A percentile compares a stretch with the other conserved stretches of the same genome.
phyloP scores from a whole-genome alignment of 495 filamentous ascomycete genomes.

The Collariella sp. region DNA sequence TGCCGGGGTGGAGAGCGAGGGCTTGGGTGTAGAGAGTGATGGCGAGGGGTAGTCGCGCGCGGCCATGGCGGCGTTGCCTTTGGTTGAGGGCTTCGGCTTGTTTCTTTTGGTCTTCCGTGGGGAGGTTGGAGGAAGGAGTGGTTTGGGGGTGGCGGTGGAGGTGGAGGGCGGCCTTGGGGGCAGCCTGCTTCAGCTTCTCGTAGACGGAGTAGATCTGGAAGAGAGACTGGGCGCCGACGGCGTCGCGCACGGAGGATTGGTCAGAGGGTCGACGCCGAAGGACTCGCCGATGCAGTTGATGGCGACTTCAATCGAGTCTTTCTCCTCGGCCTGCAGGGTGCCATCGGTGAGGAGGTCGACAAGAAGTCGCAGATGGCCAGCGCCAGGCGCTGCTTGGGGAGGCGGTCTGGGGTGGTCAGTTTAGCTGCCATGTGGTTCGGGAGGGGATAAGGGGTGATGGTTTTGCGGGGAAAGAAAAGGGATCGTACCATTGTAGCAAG shows the following conservation, averaged over 20 bases:
- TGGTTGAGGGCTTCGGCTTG: constrained; percentile 84
- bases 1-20: constrained; percentile 65
- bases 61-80: constrained; percentile 90
- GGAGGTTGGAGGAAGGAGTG: constrained; percentile 7
- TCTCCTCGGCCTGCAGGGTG: constrained; percentile 75
- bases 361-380: constrained; percentile 97
- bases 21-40: constrained; percentile 82
- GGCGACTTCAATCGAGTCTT: constrained; percentile 86
- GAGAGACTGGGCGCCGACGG: constrained; percentile 75
- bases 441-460: neutral
- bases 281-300: constrained; percentile 86
- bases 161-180: constrained; percentile 23
- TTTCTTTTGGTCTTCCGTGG: constrained; percentile 49
- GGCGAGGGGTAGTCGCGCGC: constrained; percentile 76
- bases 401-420: constrained; percentile 16
- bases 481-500: constrained; percentile 4
- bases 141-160: constrained; percentile 18
- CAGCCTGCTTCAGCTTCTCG: constrained; percentile 70
- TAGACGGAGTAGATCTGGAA: constrained; percentile 88
- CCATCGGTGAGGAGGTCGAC: constrained; percentile 77
- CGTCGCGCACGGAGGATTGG: constrained; percentile 60
- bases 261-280: constrained; percentile 89
- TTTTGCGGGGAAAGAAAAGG: no score
- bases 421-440: neutral
- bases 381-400: constrained; percentile 90